Conservation (phyloP, 306 rosid species). For the Parietaria judaica region DNA sequence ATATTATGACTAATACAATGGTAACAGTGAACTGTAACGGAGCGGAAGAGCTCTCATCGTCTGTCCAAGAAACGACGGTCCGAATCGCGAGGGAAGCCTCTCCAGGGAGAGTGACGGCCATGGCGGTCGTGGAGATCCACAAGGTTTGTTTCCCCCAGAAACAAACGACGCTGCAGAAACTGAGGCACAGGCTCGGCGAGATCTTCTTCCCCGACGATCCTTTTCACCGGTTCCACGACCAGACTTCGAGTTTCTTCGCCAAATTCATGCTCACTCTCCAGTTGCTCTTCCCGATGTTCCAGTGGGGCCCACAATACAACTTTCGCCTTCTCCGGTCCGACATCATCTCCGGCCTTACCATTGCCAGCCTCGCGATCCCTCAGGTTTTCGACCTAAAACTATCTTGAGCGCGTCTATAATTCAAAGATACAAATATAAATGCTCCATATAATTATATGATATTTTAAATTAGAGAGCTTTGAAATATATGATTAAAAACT, state of each 20-base stretch:
- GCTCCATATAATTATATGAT: not conserved
- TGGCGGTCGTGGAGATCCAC: constrained; percentile 49
- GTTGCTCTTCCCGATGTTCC: constrained; percentile 67
- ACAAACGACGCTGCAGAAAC: constrained; percentile 53
- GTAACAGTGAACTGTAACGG: constrained; percentile 48
- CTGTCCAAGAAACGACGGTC: constrained; percentile 22
- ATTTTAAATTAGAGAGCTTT: not conserved
- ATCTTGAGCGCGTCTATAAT: not conserved
- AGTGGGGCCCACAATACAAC: constrained; percentile 69
- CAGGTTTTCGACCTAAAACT: constrained; percentile 38
- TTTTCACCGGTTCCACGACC: constrained; percentile 58
- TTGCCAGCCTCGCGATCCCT: constrained; percentile 94
- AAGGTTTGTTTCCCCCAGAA: constrained; percentile 56
- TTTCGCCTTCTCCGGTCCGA: constrained; percentile 57
- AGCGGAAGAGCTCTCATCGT: constrained; percentile 43
- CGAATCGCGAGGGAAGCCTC: constrained; percentile 35
- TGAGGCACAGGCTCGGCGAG: constrained; percentile 55
- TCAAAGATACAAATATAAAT: not conserved
- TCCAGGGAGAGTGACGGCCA: constrained; percentile 18
- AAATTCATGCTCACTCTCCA: constrained; percentile 60
- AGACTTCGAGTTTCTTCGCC: constrained; percentile 22
- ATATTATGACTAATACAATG: constrained; percentile 20
- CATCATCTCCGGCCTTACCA: constrained; percentile 81
- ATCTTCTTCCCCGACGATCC: constrained; percentile 93
- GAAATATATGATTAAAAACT: too few relatives aligned